Conservation (phyloP, 2,329 filamentous ascomycete genomes). For the Aspergillus neotritici region DNA sequence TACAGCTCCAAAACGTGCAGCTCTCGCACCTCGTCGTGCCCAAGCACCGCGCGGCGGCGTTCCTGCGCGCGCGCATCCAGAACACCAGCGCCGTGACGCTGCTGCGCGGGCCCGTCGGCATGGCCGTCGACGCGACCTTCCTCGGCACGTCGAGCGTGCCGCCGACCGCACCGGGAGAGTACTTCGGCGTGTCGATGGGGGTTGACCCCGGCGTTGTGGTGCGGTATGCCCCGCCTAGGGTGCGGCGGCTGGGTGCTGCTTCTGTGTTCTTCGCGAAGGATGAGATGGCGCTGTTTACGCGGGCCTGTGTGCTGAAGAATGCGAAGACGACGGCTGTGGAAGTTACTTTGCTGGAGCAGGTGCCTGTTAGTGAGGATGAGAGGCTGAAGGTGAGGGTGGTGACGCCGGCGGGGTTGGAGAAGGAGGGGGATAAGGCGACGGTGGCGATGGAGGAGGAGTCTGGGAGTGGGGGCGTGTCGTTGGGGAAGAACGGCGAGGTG, state of each 20-base stretch:
- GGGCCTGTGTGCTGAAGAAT: conserved; percentile 27
- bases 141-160: conserved; percentile 24
- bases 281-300: conserved; percentile 26
- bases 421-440: conserved; percentile 18
- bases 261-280: conserved; percentile 27
- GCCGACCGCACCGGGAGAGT: conserved; percentile 21
- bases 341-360: conserved; percentile 28
- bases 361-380: conserved; percentile 30
- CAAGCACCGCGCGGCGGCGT: conserved; percentile 36
- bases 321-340: conserved; percentile 24
- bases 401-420: conserved; percentile 23
- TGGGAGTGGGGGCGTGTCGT: conserved; percentile 50
- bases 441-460: conserved; percentile 38
- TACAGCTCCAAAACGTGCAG: conserved; percentile 29
- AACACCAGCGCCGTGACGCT: conserved; percentile 33
- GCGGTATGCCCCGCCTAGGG: conserved; percentile 25
- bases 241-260: conserved; percentile 20
- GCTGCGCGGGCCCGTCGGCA: conserved; percentile 21
- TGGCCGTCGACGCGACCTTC: conserved; percentile 27
- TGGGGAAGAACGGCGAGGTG: conserved; percentile 55
- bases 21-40: conserved; percentile 37
- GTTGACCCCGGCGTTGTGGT: conserved; percentile 30
- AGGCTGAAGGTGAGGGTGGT: conserved; percentile 24
- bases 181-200: conserved; percentile 28
- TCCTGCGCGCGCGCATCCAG: conserved; percentile 36